These are phyloP conservation scores for Vitis hybrid DNA, from an alignment of 177 flowering plant genomes.

Conservation along the genomic window DNA sequence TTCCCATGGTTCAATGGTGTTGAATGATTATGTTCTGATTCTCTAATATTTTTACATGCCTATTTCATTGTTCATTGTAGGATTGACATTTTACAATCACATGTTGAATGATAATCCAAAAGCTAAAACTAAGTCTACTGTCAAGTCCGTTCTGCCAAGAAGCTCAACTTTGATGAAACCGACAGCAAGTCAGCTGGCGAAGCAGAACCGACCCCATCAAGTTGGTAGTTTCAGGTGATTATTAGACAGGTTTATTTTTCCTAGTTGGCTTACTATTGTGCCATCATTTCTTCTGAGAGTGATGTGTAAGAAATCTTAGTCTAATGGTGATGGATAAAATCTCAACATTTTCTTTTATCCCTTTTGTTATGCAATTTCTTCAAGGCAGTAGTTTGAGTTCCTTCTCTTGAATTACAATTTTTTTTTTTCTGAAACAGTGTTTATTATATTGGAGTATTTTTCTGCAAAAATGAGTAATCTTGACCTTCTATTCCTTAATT, in stretches of 20 bases:
- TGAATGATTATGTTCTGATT: background rate
- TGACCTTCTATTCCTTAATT: too few species aligned
- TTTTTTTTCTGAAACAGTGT: too few species aligned
- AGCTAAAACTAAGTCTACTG: conserved; percentile 26
- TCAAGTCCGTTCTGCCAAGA: conserved; percentile 39
- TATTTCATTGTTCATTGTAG: conserved; percentile 23
- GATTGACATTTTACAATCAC: conserved; percentile 41
- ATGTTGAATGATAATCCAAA: conserved; percentile 26
- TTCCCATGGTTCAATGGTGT: too few species aligned
- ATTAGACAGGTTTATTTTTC: conserved; percentile 15
- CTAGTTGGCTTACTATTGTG: background rate
- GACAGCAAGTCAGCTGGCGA: conserved; percentile 88
- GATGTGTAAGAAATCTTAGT: background rate
- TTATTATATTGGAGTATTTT: too few species aligned
- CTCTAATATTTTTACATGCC: background rate
- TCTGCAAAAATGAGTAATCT: too few species aligned
- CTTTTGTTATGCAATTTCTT: too few species aligned
- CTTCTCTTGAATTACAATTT: too few species aligned
- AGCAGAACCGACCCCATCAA: conserved; percentile 54
- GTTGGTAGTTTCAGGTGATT: conserved; percentile 41
- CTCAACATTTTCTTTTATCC: too few species aligned
- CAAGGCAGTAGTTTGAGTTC: too few species aligned
- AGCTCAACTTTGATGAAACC: conserved; percentile 94
- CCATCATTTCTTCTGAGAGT: background rate
- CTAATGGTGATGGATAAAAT: background rate